Evolutionary conservation across 208 protist species (phyloP), one percentile per base, ranked within the genome.

Genomic region (Naegleria gruberi): DNA sequence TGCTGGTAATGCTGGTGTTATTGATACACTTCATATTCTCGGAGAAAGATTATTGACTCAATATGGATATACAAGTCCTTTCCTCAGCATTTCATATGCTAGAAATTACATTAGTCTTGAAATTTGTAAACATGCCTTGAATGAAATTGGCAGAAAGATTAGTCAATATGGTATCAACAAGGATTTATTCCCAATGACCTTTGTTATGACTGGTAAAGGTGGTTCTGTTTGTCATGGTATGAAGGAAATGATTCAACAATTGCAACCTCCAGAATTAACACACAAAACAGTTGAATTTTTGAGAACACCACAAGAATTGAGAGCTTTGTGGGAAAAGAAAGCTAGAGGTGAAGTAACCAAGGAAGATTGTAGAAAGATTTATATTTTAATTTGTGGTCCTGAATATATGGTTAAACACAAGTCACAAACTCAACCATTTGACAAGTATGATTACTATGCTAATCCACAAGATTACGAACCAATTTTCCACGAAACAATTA

Each of bases 1-100:
- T 91, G 95, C 95, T 10, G 95, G 95, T 46, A 91, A 93, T 74
- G 94, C 94, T 51, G 95, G 95, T 89, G 93, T 94, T 89, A 95
- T 96, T 82, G 95, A 97, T 89, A 90, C 91, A 40, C 85, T 97
- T 19, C 92, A 94, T 82, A 92, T 90, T 19, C 65, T 97, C 4
- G 95, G 95, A 73, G 88, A 93, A 81, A 83, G 94, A 45, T 73
- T 97, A 46, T 94, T 97, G 19, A 89, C 91, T 0, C 89, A 92
- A 30, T 77, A 77, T 30, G 93, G 94, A 65, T 94, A 93, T 57
- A 88, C 91, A 41, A 96, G 92, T 34, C 95, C 95, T 34, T 95
- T 97, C 82, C 65, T 96, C 34, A 84, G 94, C n/a, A n/a, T 95
- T 34, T 92, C 91, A 47, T 90, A 90, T 41, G 90, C 92, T 7